Conservation (phyloP, 2,329 filamentous ascomycete genomes). For the Neobulgaria alba region DNA sequence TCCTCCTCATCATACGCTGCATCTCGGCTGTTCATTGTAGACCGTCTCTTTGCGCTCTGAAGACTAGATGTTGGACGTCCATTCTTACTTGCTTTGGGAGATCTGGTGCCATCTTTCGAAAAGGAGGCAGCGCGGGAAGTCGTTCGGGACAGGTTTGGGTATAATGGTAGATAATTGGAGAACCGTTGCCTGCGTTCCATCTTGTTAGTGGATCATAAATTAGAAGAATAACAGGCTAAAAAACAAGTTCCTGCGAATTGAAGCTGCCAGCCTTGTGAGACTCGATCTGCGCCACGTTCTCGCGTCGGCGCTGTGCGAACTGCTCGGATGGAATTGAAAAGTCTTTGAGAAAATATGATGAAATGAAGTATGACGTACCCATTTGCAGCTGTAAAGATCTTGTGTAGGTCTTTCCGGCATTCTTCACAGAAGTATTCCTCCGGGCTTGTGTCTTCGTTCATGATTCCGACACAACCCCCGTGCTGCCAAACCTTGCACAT, state of each 20-base stretch:
- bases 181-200: slow-evolving; percentile 49
- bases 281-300: slow-evolving; percentile 28
- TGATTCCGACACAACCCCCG: slow-evolving; percentile 93
- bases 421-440: slow-evolving; percentile 98
- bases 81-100: slow-evolving; percentile 46
- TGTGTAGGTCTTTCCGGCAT: slow-evolving; percentile 87
- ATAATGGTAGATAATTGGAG: slow-evolving; percentile 56
- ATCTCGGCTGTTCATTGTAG: slow-evolving; percentile 94
- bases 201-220: slow-evolving; percentile 30
- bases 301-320: slow-evolving; percentile 21
- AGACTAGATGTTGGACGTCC: slow-evolving; percentile 39
- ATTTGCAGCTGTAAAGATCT: slow-evolving; percentile 68
- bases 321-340: slow-evolving; percentile 13
- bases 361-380: slow-evolving; percentile 55
- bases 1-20: slow-evolving; percentile 95
- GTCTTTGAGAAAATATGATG: slow-evolving; percentile 11
- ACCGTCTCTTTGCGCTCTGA: slow-evolving; percentile 50
- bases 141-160: slow-evolving; percentile 42
- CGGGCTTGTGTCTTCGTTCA: slow-evolving; percentile 84
- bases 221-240: background rate
- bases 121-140: slow-evolving; percentile 56
- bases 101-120: slow-evolving; percentile 52
- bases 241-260: too few species aligned
- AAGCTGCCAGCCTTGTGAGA: slow-evolving; percentile 28
- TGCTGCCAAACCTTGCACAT: slow-evolving; percentile 98